These are phyloP conservation scores for Bipolaris victoriae DNA, from an alignment of 2,329 filamentous ascomycete genomes.

Conservation along the genomic window DNA sequence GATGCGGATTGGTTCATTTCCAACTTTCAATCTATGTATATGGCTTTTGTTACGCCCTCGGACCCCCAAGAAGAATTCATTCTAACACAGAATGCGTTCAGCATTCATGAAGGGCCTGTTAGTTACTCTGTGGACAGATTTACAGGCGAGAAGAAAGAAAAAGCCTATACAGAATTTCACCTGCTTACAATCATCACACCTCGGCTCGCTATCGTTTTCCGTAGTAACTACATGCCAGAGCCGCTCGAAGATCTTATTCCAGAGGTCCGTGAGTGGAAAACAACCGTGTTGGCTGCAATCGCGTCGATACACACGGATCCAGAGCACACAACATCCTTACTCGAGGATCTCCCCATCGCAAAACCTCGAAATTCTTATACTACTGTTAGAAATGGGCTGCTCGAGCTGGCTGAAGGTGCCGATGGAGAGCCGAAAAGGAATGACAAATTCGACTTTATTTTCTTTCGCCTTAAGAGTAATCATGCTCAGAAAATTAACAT, in stretches of 20 bases:
- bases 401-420: too few species aligned
- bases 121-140: neutral
- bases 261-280: neutral
- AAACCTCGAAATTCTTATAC: conserved; percentile 19
- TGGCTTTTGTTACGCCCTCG: neutral
- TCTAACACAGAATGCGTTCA: neutral
- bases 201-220: neutral
- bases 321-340: conserved; percentile 8
- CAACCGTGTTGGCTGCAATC: neutral
- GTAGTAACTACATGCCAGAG: neutral
- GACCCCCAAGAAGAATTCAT: neutral
- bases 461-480: neutral
- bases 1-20: too few species aligned
- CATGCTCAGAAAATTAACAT: neutral
- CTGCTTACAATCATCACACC: neutral
- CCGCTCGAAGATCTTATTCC: neutral
- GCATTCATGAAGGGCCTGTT: conserved; percentile 1
- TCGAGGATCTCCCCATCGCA: conserved; percentile 17
- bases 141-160: neutral
- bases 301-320: neutral
- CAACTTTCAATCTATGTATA: neutral
- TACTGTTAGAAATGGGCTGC: neutral
- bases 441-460: neutral
- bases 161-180: neutral
- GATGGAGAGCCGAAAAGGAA: neutral